These are phyloP conservation scores for Phytophthora pseudosyringae DNA, from an alignment of 352 stramenopile genomes.

Conservation along the genomic window DNA sequence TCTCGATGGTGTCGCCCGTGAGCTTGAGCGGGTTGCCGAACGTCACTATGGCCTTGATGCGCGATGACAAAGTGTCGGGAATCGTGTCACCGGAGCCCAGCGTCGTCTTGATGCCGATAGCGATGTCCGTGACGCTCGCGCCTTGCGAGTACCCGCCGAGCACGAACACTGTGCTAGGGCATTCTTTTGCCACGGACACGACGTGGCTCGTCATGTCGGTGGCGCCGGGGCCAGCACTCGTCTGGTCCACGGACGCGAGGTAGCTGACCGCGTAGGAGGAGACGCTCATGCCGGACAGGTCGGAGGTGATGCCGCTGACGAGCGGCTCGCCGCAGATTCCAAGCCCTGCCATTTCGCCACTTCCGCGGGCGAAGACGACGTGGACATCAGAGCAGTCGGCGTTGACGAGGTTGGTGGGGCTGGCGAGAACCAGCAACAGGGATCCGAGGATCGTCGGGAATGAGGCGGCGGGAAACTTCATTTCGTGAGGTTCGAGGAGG, in stretches of 20 bases:
- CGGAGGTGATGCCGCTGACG: slow-evolving; percentile 28
- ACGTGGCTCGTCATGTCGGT: slow-evolving; percentile 48
- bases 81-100: slow-evolving; percentile 31
- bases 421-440: background rate
- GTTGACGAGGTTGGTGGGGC: background rate
- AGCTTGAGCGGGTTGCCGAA: slow-evolving; percentile 45
- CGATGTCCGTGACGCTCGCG: slow-evolving; percentile 39
- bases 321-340: slow-evolving; percentile 37
- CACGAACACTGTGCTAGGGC: slow-evolving; percentile 39
- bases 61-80: slow-evolving; percentile 22
- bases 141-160: slow-evolving; percentile 43
- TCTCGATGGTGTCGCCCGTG: slow-evolving; percentile 31
- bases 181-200: slow-evolving; percentile 30
- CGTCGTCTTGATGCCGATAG: slow-evolving; percentile 36
- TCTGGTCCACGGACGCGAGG: slow-evolving; percentile 24
- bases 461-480: background rate
- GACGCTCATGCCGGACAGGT: slow-evolving; percentile 36
- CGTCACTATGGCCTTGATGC: slow-evolving; percentile 45
- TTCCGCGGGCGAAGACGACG: slow-evolving; percentile 13
- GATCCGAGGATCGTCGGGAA: slow-evolving; percentile 7
- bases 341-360: slow-evolving; percentile 26
- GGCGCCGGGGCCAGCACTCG: slow-evolving; percentile 28
- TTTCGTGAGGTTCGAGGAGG: background rate
- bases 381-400: slow-evolving; percentile 26
- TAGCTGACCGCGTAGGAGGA: slow-evolving; percentile 42